Base-by-base conservation (phyloP, 1,284 basidiomycete genomes). In the Naganishia sp. region DNA sequence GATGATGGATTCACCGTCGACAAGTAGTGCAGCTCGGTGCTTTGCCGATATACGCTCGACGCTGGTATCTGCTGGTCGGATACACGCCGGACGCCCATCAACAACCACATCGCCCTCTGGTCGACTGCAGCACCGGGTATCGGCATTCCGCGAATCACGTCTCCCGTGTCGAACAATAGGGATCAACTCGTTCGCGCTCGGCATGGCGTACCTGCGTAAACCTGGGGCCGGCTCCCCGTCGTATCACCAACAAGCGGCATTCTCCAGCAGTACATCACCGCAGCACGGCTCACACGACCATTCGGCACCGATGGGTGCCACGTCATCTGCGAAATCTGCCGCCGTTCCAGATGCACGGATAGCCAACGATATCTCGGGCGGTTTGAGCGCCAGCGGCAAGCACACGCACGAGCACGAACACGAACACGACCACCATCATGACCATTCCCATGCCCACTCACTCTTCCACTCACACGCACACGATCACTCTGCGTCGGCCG, bases 401-500 rank as follows among this genome's bases (percentile, higher is more conserved):
- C 50, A 55, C 28, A 53, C 55, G 6, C 63, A 67, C 21, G 53
- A 67, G 49, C 67, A 67, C 47, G 53, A 15, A 0, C 53, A 58
- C 6, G 87, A 89, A 72, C 84, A 84, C 10, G 84, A 85, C 47
- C 87, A 89, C 73, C 83, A 80, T 31, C 85, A 88, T 66, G 55
- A 18, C n/a, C 54, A 42, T 41, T 17, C 70, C 72, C 18, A 49
- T 57, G 47, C 41, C 21, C 49, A 32, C 63, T 60, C 66, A 15
- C 67, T 65, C 41, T 50, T 65, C 18, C 49, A 79, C 28, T 79
- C 77, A 66, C 78, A 80, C 56, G 62, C 42, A 9, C 66, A 87
- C 56, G 85, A 83, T 35, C 85, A 88, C 69, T 81, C 81, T n/a
- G 85, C 88, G 71, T 84, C 85, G 49, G 86, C 88, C 28, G 88